Evolutionary conservation across 2,329 filamentous ascomycete species (phyloP), one percentile per base, ranked within the genome.

Genomic region (Dendrostoma leiphaemia): DNA sequence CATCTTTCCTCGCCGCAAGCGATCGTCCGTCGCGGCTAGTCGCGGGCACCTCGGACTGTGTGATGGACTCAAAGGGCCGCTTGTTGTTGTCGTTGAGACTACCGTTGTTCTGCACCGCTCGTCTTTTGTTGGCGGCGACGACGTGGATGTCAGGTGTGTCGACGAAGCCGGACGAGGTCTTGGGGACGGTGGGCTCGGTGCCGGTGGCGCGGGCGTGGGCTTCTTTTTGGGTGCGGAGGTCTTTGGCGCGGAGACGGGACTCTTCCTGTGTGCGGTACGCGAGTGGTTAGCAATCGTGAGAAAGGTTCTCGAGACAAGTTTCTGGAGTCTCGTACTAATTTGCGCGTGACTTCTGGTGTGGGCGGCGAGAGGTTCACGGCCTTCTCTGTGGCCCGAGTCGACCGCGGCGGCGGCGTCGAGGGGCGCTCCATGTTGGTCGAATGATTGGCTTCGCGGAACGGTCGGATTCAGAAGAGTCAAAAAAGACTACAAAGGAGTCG

Each of bases 201-300:
- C 75, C 72, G 47, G 75, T 64, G 57, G 76, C 70, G 64, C 75
- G 76, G 57, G 77, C 71, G 56, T 86, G 83, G 31, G 86, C 84
- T 64, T 91, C 85, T 55, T 82, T 81, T 64, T 88, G 85, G 61
- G 90, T 84, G 54, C 89, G 88, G 17, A 92, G 77, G 2, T 91
- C 92, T 79, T 97, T 97, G 52, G 94, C 90, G 72, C 86, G 89
- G 28, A 97, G 81, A 19, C 93, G 84, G 63, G 86, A 92, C 69
- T 93, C 85, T 83, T 97, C 93, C 89, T 94, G 55, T 32, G 15
- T 12, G 3, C 24, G 2, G 19, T 23, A 5, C n/a, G n/a, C n/a
- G n/a, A n/a, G n/a, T n/a, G n/a, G n/a, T n/a, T n/a, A n/a, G n/a
- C n/a, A n/a, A n/a, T n/a, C n/a, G n/a, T n/a, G 48, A 12, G 50